These are phyloP conservation scores for Ogataea haglerorum DNA, from an alignment of 805 yeast genomes.

Conservation along the genomic window DNA sequence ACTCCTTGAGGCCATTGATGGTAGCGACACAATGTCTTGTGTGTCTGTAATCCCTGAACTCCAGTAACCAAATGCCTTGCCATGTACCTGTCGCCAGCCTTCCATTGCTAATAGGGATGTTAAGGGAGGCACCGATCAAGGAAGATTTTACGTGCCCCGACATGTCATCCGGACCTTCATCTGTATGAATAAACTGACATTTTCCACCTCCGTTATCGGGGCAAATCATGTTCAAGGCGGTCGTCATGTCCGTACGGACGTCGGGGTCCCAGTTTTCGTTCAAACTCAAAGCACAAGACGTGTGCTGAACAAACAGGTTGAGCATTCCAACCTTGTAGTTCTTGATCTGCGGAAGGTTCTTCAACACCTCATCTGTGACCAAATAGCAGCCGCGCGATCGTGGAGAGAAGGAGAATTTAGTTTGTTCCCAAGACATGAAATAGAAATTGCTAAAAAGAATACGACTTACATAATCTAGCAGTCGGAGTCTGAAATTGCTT, in stretches of 20 bases:
- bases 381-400: constrained; percentile 67
- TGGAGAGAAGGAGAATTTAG: constrained; percentile 49
- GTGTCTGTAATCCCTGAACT: constrained; percentile 64
- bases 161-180: constrained; percentile 84
- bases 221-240: constrained; percentile 58
- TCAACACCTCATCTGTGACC: constrained; percentile 61
- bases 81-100: constrained; percentile 71
- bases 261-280: constrained; percentile 82
- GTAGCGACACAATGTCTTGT: constrained; percentile 69
- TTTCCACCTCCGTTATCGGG: constrained; percentile 57
- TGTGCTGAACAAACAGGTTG: constrained; percentile 70
- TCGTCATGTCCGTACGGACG: constrained; percentile 66
- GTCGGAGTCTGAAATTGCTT: constrained; percentile 5
- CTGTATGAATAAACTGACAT: constrained; percentile 52
- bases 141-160: constrained; percentile 73
- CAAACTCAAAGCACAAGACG: constrained; percentile 72
- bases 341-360: constrained; percentile 55
- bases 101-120: constrained; percentile 70
- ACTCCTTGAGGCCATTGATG: constrained; percentile 53
- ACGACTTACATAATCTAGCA: constrained; percentile 5
- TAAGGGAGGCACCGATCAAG: constrained; percentile 57
- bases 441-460: constrained; percentile 1
- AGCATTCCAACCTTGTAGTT: constrained; percentile 60
- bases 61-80: constrained; percentile 80
- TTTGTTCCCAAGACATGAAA: constrained; percentile 52